phyloP scores from a whole-genome alignment of 306 rosid genomes.

The Vigna radiata region DNA sequence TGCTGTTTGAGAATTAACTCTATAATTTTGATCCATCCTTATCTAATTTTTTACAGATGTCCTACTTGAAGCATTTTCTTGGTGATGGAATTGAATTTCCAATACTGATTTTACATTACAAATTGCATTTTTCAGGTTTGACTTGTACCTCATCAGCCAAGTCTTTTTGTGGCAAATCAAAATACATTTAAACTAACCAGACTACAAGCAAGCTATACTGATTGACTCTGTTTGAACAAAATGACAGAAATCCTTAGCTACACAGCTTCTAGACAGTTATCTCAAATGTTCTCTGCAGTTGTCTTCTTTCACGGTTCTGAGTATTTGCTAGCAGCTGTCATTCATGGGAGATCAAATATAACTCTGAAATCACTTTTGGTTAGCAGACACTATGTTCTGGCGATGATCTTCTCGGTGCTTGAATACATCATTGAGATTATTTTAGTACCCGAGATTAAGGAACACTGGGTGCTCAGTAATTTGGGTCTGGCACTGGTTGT shows the following conservation, averaged over 20 bases:
- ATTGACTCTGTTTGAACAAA: slow-evolving; percentile 46
- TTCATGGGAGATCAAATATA: slow-evolving; percentile 76
- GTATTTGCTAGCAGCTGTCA: slow-evolving; percentile 63
- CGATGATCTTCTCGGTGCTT: slow-evolving; percentile 71
- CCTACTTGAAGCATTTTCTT: slow-evolving; percentile 42
- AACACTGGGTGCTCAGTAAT: slow-evolving; percentile 70
- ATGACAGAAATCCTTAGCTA: slow-evolving; percentile 69
- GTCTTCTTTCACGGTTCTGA: slow-evolving; percentile 82
- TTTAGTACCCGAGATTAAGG: slow-evolving; percentile 74
- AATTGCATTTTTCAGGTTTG: slow-evolving; percentile 52
- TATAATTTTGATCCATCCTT: slow-evolving; percentile 24
- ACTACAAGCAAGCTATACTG: slow-evolving; percentile 26
- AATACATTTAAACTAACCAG: slow-evolving; percentile 13
- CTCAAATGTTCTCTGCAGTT: slow-evolving; percentile 65
- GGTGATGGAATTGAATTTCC: slow-evolving; percentile 28
- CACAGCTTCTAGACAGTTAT: slow-evolving; percentile 72
- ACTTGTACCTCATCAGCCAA: slow-evolving; percentile 31
- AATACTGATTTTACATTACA: slow-evolving; percentile 36
- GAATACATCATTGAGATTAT: slow-evolving; percentile 70
- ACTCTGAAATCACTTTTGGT: slow-evolving; percentile 76
- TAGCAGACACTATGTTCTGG: slow-evolving; percentile 69
- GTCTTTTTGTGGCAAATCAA: slow-evolving; percentile 43
- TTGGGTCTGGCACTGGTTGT: slow-evolving; percentile 69
- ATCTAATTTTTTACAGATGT: slow-evolving; percentile 38
- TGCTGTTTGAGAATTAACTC: not conserved